Base-by-base conservation (phyloP, 805 yeast genomes). In the Clavispora phyllophila region DNA sequence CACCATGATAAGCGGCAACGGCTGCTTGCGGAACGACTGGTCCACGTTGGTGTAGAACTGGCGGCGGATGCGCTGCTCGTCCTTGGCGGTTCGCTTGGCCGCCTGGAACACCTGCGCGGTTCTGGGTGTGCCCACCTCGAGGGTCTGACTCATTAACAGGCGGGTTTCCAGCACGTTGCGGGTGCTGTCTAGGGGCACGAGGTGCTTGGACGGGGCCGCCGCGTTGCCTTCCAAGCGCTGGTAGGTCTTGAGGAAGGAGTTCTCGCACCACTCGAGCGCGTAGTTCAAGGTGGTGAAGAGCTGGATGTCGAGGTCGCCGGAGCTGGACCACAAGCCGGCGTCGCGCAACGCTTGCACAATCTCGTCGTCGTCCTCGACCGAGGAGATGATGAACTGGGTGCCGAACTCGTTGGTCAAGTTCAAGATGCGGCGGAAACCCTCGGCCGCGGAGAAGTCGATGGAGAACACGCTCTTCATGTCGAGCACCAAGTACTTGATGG, bases 181-280 rank as follows among this genome's bases (percentile, higher is more conserved):
- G 18, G 18, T 5, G 31, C 9, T 28, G 6, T 6, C 20, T 9
- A 15, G 20, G 26, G 43, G 42, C 3, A 45, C 29, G 9, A 18
- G 19, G 12, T n/a, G 20, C 7, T 6, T 27, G 5, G 51, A 37
- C 15, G 36, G 23, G 14, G 22, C 7, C 15, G 37, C 23, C 4
- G 42, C n/a, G 24, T 61, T 62, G 19, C 64, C 47, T 53, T 59
- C 55, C 29, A 64, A 49, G 31, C 57, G 43, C 51, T 73, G 79
- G 59, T 82, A 83, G 23, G 81, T 77, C 39, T 76, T 70, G 54
- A 93, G 72, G 53, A 90, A 88, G 53, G 84, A 82, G 63, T 93
- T 91, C 61, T 93, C 99, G 68, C 97, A 88, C 96, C 96, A 91
- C 63, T 93, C 98, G 34, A 93, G 72, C 0, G 96, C 96, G 42